These are phyloP conservation scores for Termitomyces sp. DNA, from an alignment of 768 basidiomycete species.

Conservation along the genomic window DNA sequence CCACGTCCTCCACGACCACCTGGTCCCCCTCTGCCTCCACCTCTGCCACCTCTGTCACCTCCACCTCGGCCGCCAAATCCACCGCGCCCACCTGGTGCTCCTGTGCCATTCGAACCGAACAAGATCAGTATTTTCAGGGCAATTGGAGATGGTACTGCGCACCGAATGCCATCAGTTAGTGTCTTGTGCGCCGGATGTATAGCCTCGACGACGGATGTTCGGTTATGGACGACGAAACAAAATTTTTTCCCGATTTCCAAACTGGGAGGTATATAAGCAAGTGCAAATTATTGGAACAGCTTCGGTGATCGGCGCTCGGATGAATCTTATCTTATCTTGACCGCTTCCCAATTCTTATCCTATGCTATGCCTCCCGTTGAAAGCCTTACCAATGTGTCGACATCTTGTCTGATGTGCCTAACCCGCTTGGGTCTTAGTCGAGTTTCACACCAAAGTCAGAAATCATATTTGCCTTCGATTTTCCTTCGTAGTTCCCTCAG, in stretches of 20 bases:
- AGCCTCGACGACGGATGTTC: constrained; percentile 3
- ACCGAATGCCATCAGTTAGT: constrained; percentile 24
- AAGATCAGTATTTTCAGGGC: background rate
- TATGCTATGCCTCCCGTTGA: no score
- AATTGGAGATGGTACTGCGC: background rate
- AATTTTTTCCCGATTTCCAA: constrained; percentile 19
- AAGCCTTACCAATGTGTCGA: no score
- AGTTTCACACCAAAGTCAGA: no score
- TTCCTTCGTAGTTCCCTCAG: background rate
- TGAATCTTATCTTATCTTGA: constrained; percentile 6
- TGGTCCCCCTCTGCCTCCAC: constrained; percentile 33
- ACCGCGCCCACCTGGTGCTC: constrained; percentile 72
- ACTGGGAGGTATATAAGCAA: constrained; percentile 11
- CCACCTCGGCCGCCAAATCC: constrained; percentile 57
- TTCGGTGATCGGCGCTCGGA: background rate
- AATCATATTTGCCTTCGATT: background rate
- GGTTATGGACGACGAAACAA: constrained; percentile 1
- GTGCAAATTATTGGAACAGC: background rate
- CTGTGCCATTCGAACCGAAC: constrained; percentile 16
- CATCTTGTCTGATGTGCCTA: no score
- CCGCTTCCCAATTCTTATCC: no score
- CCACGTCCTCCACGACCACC: constrained; percentile 38
- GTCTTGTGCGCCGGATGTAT: constrained; percentile 1
- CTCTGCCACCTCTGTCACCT: constrained; percentile 31
- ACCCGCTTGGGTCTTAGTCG: no score